Base-by-base conservation (phyloP, 768 basidiomycete species). In the Saitozyma sp. region DNA sequence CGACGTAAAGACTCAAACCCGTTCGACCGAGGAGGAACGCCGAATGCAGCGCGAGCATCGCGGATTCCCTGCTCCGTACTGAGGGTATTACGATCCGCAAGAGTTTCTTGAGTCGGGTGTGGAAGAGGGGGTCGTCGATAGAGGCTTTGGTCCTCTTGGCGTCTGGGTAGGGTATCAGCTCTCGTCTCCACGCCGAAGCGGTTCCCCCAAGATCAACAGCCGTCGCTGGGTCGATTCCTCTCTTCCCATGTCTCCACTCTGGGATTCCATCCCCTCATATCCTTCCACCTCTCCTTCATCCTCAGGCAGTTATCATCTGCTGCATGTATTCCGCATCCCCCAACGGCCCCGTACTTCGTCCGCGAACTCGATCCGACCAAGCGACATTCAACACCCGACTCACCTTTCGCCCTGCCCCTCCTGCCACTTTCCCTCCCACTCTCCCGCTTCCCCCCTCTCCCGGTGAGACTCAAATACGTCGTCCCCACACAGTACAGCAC, bases 81-180 rank as follows among this genome's bases (percentile, higher is more conserved):
- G 88, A 84, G 4, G 94, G 95, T 59, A 97, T 91, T 19, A 94
- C 89, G 54, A 98, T 96, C 17, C 86, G 84, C 43, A 96, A 82
- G 54, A 99, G 88, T 39, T 80, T 80, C 20, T 85, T 83, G 17
- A 99, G 84, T 9, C 92, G 86, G 64, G 87, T 84, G 73, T 92
- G 94, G 81, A 98, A 98, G 17, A 91, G 77, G 1, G 89, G 89
- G 78, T 97, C 95, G n/a, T 95, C 88, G 88, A 92, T 71, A 10
- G 66, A 68, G 38, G 60, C 67, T n/a, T 48, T n/a, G 29, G 14
- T 14, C 19, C 63, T 59, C 20, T 63, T 61, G 14, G 56, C 49
- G 20, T 55, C 68, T 61, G 19, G 29, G 29, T 29, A 29, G 29
- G 29, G 29, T 29, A 29, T 29, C 29, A 29, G 29, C 29, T 29